A percentile compares a stretch with the other conserved stretches of the same genome.
Evolutionary conservation across 2,329 filamentous ascomycete genomes (phyloP).

Genomic region (Aspergillus sp.): DNA sequence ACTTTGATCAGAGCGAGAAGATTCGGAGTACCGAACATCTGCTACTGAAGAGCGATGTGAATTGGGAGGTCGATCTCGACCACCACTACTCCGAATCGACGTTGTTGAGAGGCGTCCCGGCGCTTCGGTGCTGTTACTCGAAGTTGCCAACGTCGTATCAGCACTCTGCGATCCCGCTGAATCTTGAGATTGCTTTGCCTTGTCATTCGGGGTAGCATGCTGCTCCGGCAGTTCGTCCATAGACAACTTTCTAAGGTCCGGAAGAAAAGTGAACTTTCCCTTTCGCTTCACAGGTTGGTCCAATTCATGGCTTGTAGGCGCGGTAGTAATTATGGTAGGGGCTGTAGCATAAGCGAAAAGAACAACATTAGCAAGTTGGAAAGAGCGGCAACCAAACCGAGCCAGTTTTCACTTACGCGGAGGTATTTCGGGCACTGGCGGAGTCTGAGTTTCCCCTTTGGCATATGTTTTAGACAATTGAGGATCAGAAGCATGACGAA

Average conservation of each 20-base stretch:
- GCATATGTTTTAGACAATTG: constrained; percentile 76
- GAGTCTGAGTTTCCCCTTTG: constrained; percentile 58
- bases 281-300: constrained; percentile 44
- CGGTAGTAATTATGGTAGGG: constrained; percentile 83
- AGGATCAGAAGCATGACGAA: constrained; percentile 90
- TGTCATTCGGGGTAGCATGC: constrained; percentile 14
- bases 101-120: constrained; percentile 52
- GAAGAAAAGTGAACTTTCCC: constrained; percentile 41
- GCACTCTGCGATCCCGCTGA: constrained; percentile 29
- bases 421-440: constrained; percentile 39
- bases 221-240: constrained; percentile 30
- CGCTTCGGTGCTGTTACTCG: constrained; percentile 63
- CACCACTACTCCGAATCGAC: constrained; percentile 46
- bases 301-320: constrained; percentile 69
- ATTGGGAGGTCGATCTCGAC: constrained; percentile 63
- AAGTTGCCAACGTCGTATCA: constrained; percentile 33
- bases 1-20: constrained; percentile 84
- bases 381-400: constrained; percentile 4
- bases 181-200: constrained; percentile 23
- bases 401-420: constrained; percentile 32
- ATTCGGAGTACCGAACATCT: constrained; percentile 72
- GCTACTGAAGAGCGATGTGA: constrained; percentile 62
- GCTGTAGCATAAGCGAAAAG: constrained; percentile 31
- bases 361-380: constrained; percentile 1
- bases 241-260: constrained; percentile 33